Conservation (phyloP, 352 stramenopile species). For the Phytophthora ramorum region DNA sequence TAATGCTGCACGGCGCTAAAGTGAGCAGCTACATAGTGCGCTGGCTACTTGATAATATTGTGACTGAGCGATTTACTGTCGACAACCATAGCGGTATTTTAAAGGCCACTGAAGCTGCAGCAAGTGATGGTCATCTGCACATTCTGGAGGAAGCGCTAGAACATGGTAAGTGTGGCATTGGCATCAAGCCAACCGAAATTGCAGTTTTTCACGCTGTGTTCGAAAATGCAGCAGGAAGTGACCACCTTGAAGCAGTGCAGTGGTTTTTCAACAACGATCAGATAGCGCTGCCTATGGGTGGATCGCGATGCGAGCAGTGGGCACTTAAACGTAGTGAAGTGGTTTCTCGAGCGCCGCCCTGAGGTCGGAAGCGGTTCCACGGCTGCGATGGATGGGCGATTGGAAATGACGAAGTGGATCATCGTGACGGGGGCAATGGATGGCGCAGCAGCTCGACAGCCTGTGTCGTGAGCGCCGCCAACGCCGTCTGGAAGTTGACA, state of each 20-base stretch:
- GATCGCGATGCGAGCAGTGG: slow-evolving; percentile 34
- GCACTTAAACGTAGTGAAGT: slow-evolving; percentile 40
- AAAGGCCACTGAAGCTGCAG: slow-evolving; percentile 29
- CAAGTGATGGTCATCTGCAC: slow-evolving; percentile 14
- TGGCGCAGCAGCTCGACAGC: slow-evolving; percentile 6
- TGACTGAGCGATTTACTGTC: slow-evolving; percentile 21
- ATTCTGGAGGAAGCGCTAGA: slow-evolving; percentile 30
- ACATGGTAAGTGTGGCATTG: slow-evolving; percentile 19
- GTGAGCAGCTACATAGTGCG: slow-evolving; percentile 19
- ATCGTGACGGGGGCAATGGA: no score
- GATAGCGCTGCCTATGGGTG: slow-evolving; percentile 6
- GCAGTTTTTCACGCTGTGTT: slow-evolving; percentile 16
- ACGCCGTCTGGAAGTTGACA: slow-evolving; percentile 30
- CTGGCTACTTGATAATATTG: slow-evolving; percentile 27
- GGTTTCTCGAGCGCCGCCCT: slow-evolving; percentile 29
- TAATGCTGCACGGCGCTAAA: slow-evolving; percentile 16
- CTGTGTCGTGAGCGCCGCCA: slow-evolving; percentile 23
- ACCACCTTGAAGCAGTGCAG: slow-evolving; percentile 18
- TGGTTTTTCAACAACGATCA: slow-evolving; percentile 23
- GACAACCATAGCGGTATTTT: slow-evolving; percentile 31
- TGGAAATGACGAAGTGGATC: slow-evolving; percentile 8
- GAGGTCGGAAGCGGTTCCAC: slow-evolving; percentile 35
- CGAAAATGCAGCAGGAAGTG: slow-evolving; percentile 25
- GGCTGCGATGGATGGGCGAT: slow-evolving; percentile 40
- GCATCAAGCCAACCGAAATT: slow-evolving; percentile 16